Evolutionary conservation across 257 asterid genomes (phyloP), one percentile per base, ranked within the genome.

Genomic region (Nicotiana tabacum): DNA sequence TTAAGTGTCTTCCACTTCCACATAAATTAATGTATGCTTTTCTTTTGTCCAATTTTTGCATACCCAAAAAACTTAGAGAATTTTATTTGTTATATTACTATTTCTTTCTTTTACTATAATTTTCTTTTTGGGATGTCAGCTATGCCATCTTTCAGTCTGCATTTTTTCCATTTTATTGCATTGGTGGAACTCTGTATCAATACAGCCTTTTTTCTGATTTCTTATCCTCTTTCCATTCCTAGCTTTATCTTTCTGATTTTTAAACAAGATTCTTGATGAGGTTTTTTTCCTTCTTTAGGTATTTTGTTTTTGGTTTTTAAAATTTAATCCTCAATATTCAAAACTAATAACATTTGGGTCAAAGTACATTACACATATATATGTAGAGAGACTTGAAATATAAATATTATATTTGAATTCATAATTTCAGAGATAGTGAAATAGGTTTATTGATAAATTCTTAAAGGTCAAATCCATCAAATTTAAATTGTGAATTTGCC

Each of bases 21-120:
- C 83, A 43, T 29, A 82, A 77, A 39, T 21, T 61, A 61, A 61
- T 69, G 70, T 57, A 86, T 77, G 72, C 77, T 72, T 83, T 32
- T 77, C 15, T 55, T 72, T 69, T 4, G 35, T 55, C n/a, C 18
- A 8, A 16, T 77, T 77, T 32, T 9, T 18, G 37, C 17, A 27
- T 82, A 12, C 1, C 83, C 62, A 65, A 13, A 66, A 66, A 1
- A 13, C 74, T 24, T 66, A 9, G 2, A 7, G 16, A 53, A 10
- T 51, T 21, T 16, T 29, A 21, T 30, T 57, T 8, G 2, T 55
- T 58, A 10, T 21, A 24, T 16, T 37, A 0, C 2, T 56, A 58
- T 29, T 32, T 35, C 6, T 30, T 53, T 30, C 55, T 56, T 32
- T 21, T 69, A 24, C 12, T 30, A 48, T 64, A 2, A 21, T 6